Evolutionary conservation across 2,329 filamentous ascomycete genomes (phyloP).

Genomic region (Penicillium sp.): DNA sequence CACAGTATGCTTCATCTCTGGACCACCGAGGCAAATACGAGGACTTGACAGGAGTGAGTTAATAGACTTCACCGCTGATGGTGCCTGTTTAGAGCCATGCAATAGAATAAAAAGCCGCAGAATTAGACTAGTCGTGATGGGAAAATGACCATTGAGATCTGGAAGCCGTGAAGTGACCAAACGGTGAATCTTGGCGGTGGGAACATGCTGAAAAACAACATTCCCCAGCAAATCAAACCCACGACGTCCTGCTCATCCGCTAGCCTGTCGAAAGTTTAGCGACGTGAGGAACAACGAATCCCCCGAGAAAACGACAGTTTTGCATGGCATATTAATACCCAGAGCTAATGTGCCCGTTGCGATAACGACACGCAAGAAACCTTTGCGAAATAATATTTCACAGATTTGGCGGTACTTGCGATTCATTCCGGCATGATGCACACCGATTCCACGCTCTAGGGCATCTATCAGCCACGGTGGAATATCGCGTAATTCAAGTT

Average conservation of each 20-base stretch:
- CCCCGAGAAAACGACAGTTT: constrained; percentile 74
- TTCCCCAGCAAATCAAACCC: constrained; percentile 80
- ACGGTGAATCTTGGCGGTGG: constrained; percentile 60
- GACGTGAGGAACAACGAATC: constrained; percentile 72
- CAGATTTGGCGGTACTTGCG: constrained; percentile 67
- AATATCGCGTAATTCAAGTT: constrained; percentile 54
- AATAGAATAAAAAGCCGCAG: constrained; percentile 67
- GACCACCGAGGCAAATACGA: constrained; percentile 68
- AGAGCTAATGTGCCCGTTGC: constrained; percentile 74
- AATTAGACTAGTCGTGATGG: constrained; percentile 70
- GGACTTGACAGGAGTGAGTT: constrained; percentile 69
- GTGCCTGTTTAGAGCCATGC: constrained; percentile 62
- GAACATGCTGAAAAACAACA: constrained; percentile 71
- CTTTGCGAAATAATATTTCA: constrained; percentile 54
- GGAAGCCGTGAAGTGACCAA: constrained; percentile 72
- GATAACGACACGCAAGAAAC: constrained; percentile 68
- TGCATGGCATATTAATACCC: constrained; percentile 82
- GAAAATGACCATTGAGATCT: constrained; percentile 74
- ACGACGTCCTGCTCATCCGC: constrained; percentile 74
- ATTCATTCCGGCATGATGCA: constrained; percentile 81
- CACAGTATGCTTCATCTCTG: constrained; percentile 66
- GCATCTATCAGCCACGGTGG: constrained; percentile 53
- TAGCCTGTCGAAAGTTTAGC: constrained; percentile 73
- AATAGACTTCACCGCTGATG: constrained; percentile 62
- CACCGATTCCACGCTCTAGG: constrained; percentile 67